A percentile compares a stretch with the other conserved stretches of the same genome.
phyloP scores from a whole-genome alignment of 257 asterid genomes.

The Plectranthus barbatus region DNA sequence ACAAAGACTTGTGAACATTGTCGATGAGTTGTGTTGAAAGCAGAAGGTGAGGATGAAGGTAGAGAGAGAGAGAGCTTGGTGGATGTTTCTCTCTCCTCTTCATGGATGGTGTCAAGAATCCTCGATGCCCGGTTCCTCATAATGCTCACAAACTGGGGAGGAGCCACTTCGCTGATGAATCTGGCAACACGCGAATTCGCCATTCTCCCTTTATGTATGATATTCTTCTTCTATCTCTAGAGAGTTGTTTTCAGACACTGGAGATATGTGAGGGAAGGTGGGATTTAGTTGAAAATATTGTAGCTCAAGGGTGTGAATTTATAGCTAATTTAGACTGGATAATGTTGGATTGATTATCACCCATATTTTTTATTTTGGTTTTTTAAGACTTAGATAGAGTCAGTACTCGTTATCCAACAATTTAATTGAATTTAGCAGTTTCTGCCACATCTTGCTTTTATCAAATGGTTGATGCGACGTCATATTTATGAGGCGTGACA shows the following conservation, averaged over 20 bases:
- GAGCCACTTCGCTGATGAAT: constrained; percentile 50
- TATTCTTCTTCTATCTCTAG: too few species aligned
- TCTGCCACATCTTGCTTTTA: not conserved
- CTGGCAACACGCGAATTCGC: constrained; percentile 46
- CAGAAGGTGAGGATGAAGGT: not conserved
- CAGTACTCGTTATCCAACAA: constrained; percentile 10
- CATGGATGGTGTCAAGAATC: constrained; percentile 61
- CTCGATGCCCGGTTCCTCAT: constrained; percentile 44
- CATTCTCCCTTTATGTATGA: constrained; percentile 17
- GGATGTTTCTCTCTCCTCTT: constrained; percentile 48
- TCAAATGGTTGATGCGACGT: too few species aligned
- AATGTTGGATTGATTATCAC: not conserved
- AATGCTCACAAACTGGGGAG: constrained; percentile 43
- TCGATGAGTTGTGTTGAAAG: not conserved
- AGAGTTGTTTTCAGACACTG: too few species aligned
- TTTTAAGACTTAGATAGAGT: too few species aligned
- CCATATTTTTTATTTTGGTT: too few species aligned
- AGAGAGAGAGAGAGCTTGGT: not conserved
- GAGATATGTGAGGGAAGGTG: not conserved
- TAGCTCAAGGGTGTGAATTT: not conserved
- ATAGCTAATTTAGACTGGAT: constrained; percentile 10
- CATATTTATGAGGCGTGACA: too few species aligned
- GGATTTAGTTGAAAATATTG: not conserved
- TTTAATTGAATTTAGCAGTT: constrained; percentile 23
- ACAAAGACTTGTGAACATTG: not conserved